Evolutionary conservation across 257 asterid genomes (phyloP), one percentile per base, ranked within the genome.

Genomic region (Schizonepeta tenuifolia): DNA sequence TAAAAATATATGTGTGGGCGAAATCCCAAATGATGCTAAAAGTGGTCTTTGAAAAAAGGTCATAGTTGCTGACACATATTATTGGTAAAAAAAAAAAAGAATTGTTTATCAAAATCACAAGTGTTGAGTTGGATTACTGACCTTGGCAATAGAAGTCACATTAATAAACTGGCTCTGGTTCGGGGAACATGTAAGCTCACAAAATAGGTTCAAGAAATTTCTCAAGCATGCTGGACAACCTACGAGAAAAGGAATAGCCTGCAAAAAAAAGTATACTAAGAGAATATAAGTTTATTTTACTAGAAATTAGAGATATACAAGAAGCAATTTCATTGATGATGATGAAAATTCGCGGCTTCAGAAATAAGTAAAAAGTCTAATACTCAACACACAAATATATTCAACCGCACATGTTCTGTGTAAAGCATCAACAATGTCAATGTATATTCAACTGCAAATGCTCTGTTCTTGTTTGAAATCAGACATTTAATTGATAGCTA

Each of bases 171-270:
- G 96, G 72, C 98, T 92, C 88, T 95, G 99, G 78, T 87, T 92
- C 3, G 99, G 98, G 60, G 99, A 95, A 77, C 99, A 95, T 3
- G 99, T 83, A 60, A 95, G 97, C 87, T 92, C 99, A 64, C 99
- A 95, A 86, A 95, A 95, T 35, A 95, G 86, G 89, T 95, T 95
- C 88, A 95, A 84, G 77, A 95, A 95, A 81, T 92, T 95, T 80
- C 99, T 88, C 92, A 95, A 85, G 87, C 99, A 95, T 74, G 99
- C 96, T 58, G 99, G 99, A 83, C 99, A 95, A 61, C 99, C 98
- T 75, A 92, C 98, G 71, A 95, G 97, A 81, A 95, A 88, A 67
- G 99, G 99, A 81, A 95, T 85, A 68, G 97, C 99, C 99, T 95
- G 93, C 91, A 83, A 75, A 46, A 76, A 76, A 63, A 41, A 57